Percentiles rank a stretch among this genome's conserved stretches.
Conservation (phyloP, 768 basidiomycete species). For the Hydnum rufescens region DNA sequence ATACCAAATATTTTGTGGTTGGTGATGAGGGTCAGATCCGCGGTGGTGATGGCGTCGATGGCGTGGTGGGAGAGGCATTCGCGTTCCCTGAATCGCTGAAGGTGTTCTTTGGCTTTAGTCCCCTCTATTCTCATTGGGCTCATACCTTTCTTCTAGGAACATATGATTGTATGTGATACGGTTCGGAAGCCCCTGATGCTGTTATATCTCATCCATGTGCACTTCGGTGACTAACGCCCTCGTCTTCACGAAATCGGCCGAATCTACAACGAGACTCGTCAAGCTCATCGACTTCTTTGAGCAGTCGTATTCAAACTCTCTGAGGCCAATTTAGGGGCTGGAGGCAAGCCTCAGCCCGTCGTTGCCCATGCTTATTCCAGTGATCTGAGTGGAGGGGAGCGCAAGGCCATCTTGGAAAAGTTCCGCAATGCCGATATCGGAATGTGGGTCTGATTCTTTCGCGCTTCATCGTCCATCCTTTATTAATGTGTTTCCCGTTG, state of each 20-base stretch:
- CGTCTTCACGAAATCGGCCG: conserved; percentile 93
- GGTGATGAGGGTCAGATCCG: conserved; percentile 25
- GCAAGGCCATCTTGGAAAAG: conserved; percentile 54
- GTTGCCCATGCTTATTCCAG: conserved; percentile 66
- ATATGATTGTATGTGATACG: conserved; percentile 63
- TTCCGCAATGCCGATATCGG: conserved; percentile 70
- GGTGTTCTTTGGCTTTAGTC: conserved; percentile 23
- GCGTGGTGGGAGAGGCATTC: conserved; percentile 33
- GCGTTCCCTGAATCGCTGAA: conserved; percentile 61
- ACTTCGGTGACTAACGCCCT: conserved; percentile 43
- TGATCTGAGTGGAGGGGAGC: conserved; percentile 52
- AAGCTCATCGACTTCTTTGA: conserved; percentile 69
- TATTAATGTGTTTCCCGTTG: too few relatives aligned
- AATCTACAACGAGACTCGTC: conserved; percentile 69
- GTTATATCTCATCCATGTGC: conserved; percentile 60
- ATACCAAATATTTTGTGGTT: conserved; percentile 80
- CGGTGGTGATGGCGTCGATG: conserved; percentile 12
- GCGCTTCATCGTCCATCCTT: not conserved
- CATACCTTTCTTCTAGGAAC: conserved; percentile 34
- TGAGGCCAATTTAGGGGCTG: not conserved
- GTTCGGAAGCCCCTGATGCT: conserved; percentile 75
- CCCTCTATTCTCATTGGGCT: not conserved
- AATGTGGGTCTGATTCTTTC: conserved; percentile 32
- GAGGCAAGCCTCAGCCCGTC: conserved; percentile 10
- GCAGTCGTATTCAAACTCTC: conserved; percentile 20